phyloP scores from a whole-genome alignment of 371 early-diverging fungal species.

The Capillidium heterosporum region DNA sequence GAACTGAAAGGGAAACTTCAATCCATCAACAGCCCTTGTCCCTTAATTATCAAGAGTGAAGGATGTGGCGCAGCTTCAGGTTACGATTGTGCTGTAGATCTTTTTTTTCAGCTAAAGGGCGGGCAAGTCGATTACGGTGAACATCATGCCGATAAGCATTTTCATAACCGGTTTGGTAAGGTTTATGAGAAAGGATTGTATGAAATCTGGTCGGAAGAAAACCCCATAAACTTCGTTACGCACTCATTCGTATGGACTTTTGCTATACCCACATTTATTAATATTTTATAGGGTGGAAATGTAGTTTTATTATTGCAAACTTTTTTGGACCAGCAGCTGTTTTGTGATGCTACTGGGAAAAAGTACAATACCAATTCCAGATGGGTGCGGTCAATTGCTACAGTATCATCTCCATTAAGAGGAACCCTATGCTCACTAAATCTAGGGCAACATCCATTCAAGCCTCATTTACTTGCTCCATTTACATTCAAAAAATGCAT shows the following conservation, averaged over 20 bases:
- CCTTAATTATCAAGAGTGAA: not conserved
- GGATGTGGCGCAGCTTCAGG: not conserved
- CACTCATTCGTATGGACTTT: constrained; percentile 1
- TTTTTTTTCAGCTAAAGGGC: not conserved
- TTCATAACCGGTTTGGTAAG: not conserved
- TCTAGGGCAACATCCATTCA: not conserved
- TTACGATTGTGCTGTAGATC: not conserved
- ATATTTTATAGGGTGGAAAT: constrained; percentile 2
- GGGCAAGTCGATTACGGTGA: not conserved
- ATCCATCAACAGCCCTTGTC: not conserved
- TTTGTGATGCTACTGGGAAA: not conserved
- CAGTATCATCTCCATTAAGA: not conserved
- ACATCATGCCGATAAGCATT: not conserved
- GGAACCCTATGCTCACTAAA: not conserved
- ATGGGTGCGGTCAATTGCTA: not conserved
- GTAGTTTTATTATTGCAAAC: not conserved
- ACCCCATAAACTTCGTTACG: not conserved
- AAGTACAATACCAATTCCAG: not conserved
- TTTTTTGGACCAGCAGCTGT: not conserved
- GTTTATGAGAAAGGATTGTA: not conserved
- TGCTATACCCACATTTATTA: not conserved
- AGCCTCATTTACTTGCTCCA: not conserved
- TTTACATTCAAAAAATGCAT: not conserved
- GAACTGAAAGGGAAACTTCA: not conserved
- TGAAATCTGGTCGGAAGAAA: not conserved